A percentile compares a stretch with the other conserved stretches of the same genome.
Evolutionary conservation across 164 flowering plant genomes (phyloP).

Genomic region (Hamamelis virginiana): DNA sequence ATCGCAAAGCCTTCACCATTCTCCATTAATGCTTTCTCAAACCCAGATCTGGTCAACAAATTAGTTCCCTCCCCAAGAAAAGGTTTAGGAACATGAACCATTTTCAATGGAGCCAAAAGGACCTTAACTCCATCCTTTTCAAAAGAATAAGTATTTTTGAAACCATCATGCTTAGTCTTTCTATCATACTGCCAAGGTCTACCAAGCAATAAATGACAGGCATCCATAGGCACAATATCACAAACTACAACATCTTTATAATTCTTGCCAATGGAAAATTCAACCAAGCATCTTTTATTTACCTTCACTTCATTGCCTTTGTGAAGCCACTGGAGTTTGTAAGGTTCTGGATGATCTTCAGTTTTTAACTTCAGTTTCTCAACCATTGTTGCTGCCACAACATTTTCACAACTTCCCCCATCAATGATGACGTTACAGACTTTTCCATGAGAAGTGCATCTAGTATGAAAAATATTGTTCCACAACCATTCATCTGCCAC

Average conservation of each 20-base stretch:
- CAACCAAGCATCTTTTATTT: too few relatives aligned
- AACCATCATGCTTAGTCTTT: background rate
- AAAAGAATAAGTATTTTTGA: background rate
- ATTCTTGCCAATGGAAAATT: background rate
- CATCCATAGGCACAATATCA: constrained; percentile 8
- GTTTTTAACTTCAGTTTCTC: background rate
- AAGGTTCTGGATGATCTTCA: background rate
- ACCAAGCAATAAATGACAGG: too few relatives aligned
- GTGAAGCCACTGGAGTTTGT: background rate
- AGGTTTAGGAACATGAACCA: too few relatives aligned
- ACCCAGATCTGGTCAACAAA: background rate
- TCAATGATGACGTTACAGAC: background rate
- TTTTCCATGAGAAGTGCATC: background rate
- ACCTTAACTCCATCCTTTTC: background rate
- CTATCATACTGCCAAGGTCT: background rate
- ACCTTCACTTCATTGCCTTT: too few relatives aligned
- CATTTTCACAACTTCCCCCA: too few relatives aligned
- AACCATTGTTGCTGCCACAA: background rate
- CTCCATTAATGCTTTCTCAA: background rate
- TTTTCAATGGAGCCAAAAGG: background rate
- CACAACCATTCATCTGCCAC: background rate
- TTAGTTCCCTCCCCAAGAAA: background rate
- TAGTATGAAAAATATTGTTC: background rate
- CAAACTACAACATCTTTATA: background rate
- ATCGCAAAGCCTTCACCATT: background rate